Percentiles rank a stretch among this genome's conserved stretches.
These are phyloP conservation scores for Lactarius tabidus DNA, from an alignment of 768 basidiomycete genomes.

Conservation along the genomic window DNA sequence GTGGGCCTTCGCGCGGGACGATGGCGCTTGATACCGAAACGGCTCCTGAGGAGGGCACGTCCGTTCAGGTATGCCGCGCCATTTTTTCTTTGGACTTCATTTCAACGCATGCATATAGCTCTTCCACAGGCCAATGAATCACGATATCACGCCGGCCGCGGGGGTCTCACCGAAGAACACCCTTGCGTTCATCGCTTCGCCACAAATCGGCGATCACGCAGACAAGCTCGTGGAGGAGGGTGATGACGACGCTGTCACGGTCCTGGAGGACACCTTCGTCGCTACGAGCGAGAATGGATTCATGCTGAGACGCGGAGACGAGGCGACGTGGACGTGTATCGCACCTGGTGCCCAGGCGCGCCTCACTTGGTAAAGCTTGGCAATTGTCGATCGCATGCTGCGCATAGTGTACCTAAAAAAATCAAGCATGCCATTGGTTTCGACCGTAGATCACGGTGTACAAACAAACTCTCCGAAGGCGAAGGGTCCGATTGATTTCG, in stretches of 20 bases:
- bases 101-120: neutral
- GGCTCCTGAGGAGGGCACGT: slow-evolving; percentile 48
- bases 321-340: slow-evolving; percentile 41
- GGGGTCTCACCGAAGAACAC: neutral
- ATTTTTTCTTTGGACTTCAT: neutral
- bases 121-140: slow-evolving; percentile 2
- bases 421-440: too few species aligned
- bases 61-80: slow-evolving; percentile 41
- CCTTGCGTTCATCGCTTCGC: slow-evolving; percentile 4
- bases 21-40: slow-evolving; percentile 54
- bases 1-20: slow-evolving; percentile 66
- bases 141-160: too few species aligned
- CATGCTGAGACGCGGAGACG: slow-evolving; percentile 33
- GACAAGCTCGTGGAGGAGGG: neutral
- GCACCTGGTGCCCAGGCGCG: slow-evolving; percentile 36
- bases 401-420: too few species aligned
- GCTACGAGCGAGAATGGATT: slow-evolving; percentile 56
- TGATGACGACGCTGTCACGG: neutral
- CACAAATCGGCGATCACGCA: neutral
- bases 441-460: too few species aligned
- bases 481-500: too few species aligned
- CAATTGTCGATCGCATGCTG: too few species aligned
- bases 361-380: slow-evolving; percentile 28
- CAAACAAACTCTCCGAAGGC: too few species aligned
- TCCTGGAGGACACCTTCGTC: too few species aligned